A percentile compares a stretch with the other conserved stretches of the same genome.
These are phyloP conservation scores for Petunia axillaris DNA, from an alignment of 257 asterid species.

Conservation along the genomic window DNA sequence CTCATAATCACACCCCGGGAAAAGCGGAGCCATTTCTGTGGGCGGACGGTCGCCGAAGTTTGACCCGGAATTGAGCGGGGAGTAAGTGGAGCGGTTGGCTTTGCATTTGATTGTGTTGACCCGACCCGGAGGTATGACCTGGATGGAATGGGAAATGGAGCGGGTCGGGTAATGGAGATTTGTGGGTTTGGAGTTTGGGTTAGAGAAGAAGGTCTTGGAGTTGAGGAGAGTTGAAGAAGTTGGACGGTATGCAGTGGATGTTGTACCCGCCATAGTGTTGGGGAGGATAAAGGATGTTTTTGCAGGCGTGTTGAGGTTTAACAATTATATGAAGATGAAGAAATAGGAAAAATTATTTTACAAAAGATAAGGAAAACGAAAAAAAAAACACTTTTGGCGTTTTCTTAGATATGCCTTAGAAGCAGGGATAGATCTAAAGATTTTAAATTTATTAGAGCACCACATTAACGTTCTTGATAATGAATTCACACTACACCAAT, in stretches of 20 bases:
- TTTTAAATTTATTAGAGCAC: no score
- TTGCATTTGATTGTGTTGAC: conserved; percentile 59
- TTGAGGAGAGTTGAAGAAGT: conserved; percentile 38
- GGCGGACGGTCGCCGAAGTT: conserved; percentile 88
- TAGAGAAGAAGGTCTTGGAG: conserved; percentile 51
- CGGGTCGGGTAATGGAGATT: conserved; percentile 46
- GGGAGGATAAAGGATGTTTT: background rate
- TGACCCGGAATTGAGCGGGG: conserved; percentile 84
- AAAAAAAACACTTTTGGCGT: no score
- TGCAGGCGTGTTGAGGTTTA: no score
- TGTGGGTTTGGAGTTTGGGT: conserved; percentile 48
- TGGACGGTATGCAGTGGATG: conserved; percentile 55
- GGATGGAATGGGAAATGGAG: conserved; percentile 36
- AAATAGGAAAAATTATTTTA: no score
- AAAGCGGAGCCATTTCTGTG: conserved; percentile 91
- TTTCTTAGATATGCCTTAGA: no score
- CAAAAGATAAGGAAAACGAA: no score
- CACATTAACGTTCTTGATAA: no score
- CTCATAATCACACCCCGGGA: conserved; percentile 93
- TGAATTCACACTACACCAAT: no score
- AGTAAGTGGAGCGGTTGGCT: conserved; percentile 67
- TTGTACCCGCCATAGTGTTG: conserved; percentile 42
- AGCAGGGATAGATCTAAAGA: no score
- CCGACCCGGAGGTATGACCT: conserved; percentile 42
- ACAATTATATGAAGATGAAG: no score